Evolutionary conservation across 2,329 filamentous ascomycete genomes (phyloP).

Genomic region (Lizonia empirigonia): DNA sequence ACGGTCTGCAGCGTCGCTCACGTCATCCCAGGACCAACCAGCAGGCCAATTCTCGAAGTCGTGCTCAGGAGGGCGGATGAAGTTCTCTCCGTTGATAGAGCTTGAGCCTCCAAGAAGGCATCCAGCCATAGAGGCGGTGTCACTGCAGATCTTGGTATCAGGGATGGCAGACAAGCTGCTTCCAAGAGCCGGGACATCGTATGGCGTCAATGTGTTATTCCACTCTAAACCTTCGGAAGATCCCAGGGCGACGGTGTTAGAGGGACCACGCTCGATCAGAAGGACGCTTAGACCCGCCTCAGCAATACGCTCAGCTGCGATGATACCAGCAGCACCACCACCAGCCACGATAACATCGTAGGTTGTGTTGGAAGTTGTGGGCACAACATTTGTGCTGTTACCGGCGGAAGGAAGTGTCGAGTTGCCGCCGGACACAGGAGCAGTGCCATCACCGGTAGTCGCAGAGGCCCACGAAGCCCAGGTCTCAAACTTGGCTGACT

Average conservation of each 20-base stretch:
- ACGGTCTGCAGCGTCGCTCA: constrained; percentile 24
- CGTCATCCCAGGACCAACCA: constrained; percentile 29
- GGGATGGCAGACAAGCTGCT: constrained; percentile 15
- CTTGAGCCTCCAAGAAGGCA: constrained; percentile 41
- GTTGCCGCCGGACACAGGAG: constrained; percentile 12
- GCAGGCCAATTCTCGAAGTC: constrained; percentile 27
- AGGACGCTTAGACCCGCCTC: constrained; percentile 16
- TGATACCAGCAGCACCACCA: constrained; percentile 19
- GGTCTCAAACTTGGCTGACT: constrained; percentile 28
- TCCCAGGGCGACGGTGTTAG: constrained; percentile 13
- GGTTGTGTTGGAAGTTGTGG: constrained; percentile 28
- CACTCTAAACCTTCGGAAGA: constrained; percentile 9
- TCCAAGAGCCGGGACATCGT: constrained; percentile 13
- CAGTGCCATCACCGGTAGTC: constrained; percentile 9
- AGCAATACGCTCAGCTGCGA: constrained; percentile 16
- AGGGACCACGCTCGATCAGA: constrained; percentile 15
- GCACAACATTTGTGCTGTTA: constrained; percentile 22
- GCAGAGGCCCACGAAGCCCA: constrained; percentile 28
- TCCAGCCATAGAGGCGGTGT: constrained; percentile 17
- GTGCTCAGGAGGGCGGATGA: constrained; percentile 56
- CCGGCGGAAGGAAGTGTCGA: constrained; percentile 11
- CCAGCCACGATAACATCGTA: constrained; percentile 19
- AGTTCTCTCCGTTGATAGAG: constrained; percentile 61
- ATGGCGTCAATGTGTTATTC: constrained; percentile 15
- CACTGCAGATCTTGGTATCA: constrained; percentile 17